Evolutionary conservation across 2,329 filamentous ascomycete species (phyloP), one percentile per base, ranked within the genome.

Genomic region (Daldinia sp.): DNA sequence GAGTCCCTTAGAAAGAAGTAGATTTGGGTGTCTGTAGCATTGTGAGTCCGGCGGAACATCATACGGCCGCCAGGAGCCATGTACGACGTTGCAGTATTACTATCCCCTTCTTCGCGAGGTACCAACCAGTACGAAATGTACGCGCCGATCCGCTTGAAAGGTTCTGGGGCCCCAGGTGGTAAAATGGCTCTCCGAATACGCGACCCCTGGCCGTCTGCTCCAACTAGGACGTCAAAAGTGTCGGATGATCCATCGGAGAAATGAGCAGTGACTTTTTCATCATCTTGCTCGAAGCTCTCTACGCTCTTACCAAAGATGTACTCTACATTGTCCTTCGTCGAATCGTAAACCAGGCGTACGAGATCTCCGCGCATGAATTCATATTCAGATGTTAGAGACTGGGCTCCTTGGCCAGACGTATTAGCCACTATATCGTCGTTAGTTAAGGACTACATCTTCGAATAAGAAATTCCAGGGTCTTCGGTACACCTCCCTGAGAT

Each of bases 131-230:
- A 74, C 9, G 68, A 72, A 10, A 73, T 65, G 39, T 73, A 68
- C 8, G 71, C 55, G 15, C 69, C 72, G 6, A 70, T 49, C 2
- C 52, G 48, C 17, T 62, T 58, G 19, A 69, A 57, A 9, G 67
- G 63, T 37, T 70, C 70, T 1, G 60, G 49, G 2, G 64, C 61
- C 23, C 70, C 59, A 10, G 69, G 52, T 1, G 71, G 71, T 3
- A 79, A 66, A 39, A 81, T 76, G 25, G 75, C 71, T 45, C 70
- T 75, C 25, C 82, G 76, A 13, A 81, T 79, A 19, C 76, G 77
- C 0, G 83, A 87, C 1, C 78, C 76, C 15, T 82, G 77, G 0
- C 85, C 85, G 60, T 87, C 85, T 2, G 83, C 83, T 3, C 80
- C 83, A 39, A 87, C 78, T 0, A 87, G 69, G 0, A 87, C 67